Percentiles rank a stretch among this genome's conserved stretches.
phyloP scores from a whole-genome alignment of 2,329 filamentous ascomycete genomes.

The Pseudogymnoascus sp. region DNA sequence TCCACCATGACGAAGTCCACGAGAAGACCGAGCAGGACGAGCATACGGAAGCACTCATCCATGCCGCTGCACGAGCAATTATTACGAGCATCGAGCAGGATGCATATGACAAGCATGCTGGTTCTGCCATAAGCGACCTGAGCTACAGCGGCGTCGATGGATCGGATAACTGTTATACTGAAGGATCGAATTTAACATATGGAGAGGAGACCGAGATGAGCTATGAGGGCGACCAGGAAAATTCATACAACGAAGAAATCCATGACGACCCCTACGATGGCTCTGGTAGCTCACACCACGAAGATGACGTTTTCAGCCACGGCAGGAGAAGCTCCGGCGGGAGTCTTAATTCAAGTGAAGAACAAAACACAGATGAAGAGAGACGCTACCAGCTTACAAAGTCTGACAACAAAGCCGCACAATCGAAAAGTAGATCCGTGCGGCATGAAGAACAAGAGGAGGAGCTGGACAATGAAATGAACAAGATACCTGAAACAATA shows the following conservation, averaged over 20 bases:
- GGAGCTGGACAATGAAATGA: slow-evolving; percentile 12
- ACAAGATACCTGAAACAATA: slow-evolving; percentile 39
- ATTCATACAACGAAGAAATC: slow-evolving; percentile 17
- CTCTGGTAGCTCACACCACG: slow-evolving; percentile 16
- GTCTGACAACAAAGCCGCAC: slow-evolving; percentile 14
- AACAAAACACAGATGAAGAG: slow-evolving; percentile 20
- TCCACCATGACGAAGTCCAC: slow-evolving; percentile 15
- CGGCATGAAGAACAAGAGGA: slow-evolving; percentile 41
- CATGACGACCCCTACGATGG: slow-evolving; percentile 27
- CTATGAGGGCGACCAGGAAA: slow-evolving; percentile 15
- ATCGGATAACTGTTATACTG: slow-evolving; percentile 9
- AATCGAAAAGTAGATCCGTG: slow-evolving; percentile 29
- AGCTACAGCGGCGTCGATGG: slow-evolving; percentile 26
- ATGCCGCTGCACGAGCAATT: slow-evolving; percentile 44
- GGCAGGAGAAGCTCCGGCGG: slow-evolving; percentile 17
- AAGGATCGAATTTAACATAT: slow-evolving; percentile 25
- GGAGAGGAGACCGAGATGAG: slow-evolving; percentile 20
- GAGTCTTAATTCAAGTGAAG: slow-evolving; percentile 24
- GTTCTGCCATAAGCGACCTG: slow-evolving; percentile 28
- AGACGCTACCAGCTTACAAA: neutral
- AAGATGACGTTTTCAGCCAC: slow-evolving; percentile 29
- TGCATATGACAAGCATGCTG: slow-evolving; percentile 23
- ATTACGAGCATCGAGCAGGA: slow-evolving; percentile 40
- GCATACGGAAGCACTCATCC: slow-evolving; percentile 44
- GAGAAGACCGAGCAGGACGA: slow-evolving; percentile 21